A percentile compares a stretch with the other conserved stretches of the same genome.
These are phyloP conservation scores for Dryadomyces sulphureus DNA, from an alignment of 2,329 filamentous ascomycete genomes.

Conservation along the genomic window DNA sequence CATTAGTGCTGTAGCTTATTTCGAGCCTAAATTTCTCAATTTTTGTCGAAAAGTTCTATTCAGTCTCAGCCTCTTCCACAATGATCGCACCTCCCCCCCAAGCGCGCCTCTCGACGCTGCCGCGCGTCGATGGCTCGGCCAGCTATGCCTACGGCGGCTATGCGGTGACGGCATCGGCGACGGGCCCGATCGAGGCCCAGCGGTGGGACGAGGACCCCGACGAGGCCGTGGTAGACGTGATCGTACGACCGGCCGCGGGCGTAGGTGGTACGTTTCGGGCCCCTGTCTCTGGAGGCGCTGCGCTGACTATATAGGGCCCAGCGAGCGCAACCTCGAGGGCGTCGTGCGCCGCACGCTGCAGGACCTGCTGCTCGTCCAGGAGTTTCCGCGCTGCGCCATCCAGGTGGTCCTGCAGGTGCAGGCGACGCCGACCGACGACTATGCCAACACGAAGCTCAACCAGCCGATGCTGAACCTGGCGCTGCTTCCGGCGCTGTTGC, in stretches of 20 bases:
- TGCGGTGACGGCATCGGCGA: conserved; percentile 71
- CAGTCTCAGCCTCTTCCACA: conserved; percentile 1
- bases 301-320: conserved; percentile 39
- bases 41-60: too few species aligned
- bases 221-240: conserved; percentile 79
- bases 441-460: conserved; percentile 42
- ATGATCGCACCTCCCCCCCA: conserved; percentile 34
- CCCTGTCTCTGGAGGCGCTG: neutral
- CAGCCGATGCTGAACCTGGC: conserved; percentile 54
- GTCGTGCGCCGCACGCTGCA: conserved; percentile 58
- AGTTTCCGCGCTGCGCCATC: conserved; percentile 63
- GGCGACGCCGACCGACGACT: conserved; percentile 52
- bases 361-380: conserved; percentile 58
- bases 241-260: conserved; percentile 72
- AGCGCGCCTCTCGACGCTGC: conserved; percentile 42
- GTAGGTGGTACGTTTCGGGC: conserved; percentile 46
- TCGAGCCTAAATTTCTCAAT: too few species aligned
- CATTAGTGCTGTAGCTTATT: too few species aligned
- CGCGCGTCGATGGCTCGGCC: conserved; percentile 66
- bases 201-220: conserved; percentile 83
- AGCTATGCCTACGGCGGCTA: conserved; percentile 64
- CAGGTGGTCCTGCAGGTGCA: conserved; percentile 71
- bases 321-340: conserved; percentile 70
- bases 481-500: conserved; percentile 67
- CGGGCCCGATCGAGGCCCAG: conserved; percentile 82